Evolutionary conservation across 768 basidiomycete genomes (phyloP), one percentile per base, ranked within the genome.

Genomic region (Megacollybia marginata): DNA sequence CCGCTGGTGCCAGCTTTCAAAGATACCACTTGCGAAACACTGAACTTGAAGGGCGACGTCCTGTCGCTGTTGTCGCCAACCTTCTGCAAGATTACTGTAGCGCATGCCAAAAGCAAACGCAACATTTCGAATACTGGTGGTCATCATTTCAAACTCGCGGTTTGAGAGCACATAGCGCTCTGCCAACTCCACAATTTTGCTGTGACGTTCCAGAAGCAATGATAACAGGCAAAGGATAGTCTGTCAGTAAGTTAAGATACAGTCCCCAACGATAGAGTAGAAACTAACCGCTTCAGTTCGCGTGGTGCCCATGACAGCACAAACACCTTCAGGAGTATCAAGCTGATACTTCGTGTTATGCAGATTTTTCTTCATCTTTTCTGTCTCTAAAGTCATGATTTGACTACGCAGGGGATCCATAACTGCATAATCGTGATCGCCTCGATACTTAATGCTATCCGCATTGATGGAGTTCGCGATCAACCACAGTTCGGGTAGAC

Each of bases 1-100:
- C 13, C 48, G 38, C 33, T 23, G 34, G 46, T 57, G 54, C 54
- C 54, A 57, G 42, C 50, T 51, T 42, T 55, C 54, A 45, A 55
- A 57, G 33, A 57, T 53, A 10, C 51, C 56, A 34, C 48, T 47
- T 5, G 42, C 19, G 48, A 57, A 57, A 50, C 51, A 54, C 10
- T 40, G 45, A n/a, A 57, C 48, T 47, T 57, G 46, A 23, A 40
- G 7, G 18, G 43, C 11, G 11, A 51, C 50, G 23, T 55, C 54
- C 2, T 53, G 42, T 16, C 54, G 33, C 42, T 54, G 56, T 34
- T 57, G 54, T 12, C 52, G 42, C 56, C 56, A 57, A 44, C 56
- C 49, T 28, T 55, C 56, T 19, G 52, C 38, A 28, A 57, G 47
- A 16, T 52, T 52, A 42, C 48, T 43, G 38, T 52, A 57, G 43